Evolutionary conservation across 768 basidiomycete genomes (phyloP), one percentile per base, ranked within the genome.

Genomic region (Dacryopinax primogenitus): DNA sequence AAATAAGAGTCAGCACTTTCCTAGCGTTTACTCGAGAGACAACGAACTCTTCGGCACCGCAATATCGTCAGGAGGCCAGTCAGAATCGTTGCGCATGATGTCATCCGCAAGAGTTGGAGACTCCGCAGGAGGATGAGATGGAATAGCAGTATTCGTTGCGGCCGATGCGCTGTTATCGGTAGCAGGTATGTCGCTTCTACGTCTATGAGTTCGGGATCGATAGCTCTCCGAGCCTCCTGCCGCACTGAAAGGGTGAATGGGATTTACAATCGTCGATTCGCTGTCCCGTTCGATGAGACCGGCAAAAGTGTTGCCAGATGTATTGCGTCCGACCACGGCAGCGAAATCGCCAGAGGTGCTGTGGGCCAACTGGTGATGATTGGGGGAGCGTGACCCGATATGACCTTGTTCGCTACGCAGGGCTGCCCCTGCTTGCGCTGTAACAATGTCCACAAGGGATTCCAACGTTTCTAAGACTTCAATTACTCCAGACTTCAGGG

Each of bases 381-480:
- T 62, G 41, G 30, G 15, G 64, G 47, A 36, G 41, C 41, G 61
- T 66, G 63, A 11, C 18, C 65, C 2, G 63, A 51, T 28, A 61
- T 33, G 33, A 67, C 37, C 39, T 61, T 47, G 26, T 63, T 66
- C n/a, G 41, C 67, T 47, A n/a, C 33, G 41, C 39, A 58, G 33
- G 36, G 62, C 47, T 30, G 67, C 64, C 45, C 66, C 64, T 9
- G 37, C 62, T 21, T 32, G 58, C 16, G 64, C 67, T 63, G 36
- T 76, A 72, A 70, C 41, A 39, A 65, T 51, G 23, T 65, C 65
- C 18, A 62, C 28, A 18, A 65, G 35, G 11, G 62, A 32, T 4
- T 62, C 65, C 23, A 65, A 21, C 28, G 65, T 62, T 34, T 65
- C 65, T 61, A 65, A 37, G 18, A 62, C 23, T 11, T 33, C 36